Evolutionary conservation across 2,329 filamentous ascomycete genomes (phyloP).

Genomic region (Colletotrichum sp.): DNA sequence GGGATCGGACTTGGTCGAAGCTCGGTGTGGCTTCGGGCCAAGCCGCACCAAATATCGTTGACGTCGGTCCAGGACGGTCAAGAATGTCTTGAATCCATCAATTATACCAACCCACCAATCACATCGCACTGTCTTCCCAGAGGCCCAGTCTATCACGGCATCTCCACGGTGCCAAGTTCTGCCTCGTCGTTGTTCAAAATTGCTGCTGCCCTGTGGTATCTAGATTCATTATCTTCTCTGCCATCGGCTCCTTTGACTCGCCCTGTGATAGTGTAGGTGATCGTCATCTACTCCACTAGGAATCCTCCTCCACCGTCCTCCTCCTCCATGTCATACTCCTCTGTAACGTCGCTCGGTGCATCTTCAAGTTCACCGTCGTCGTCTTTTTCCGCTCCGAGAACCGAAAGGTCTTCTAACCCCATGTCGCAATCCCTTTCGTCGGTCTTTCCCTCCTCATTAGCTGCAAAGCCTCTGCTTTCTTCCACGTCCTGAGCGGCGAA

Average conservation of each 20-base stretch:
- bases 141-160: not conserved
- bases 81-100: not conserved
- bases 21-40: not conserved
- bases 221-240: not conserved
- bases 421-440: not conserved
- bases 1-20: not conserved
- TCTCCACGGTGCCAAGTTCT: not conserved
- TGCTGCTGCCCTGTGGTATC: not conserved
- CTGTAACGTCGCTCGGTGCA: slow-evolving; percentile 45
- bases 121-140: not conserved
- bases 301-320: slow-evolving; percentile 52
- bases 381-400: slow-evolving; percentile 23
- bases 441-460: not conserved
- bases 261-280: not conserved
- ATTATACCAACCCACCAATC: not conserved
- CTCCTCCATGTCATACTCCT: slow-evolving; percentile 48
- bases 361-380: slow-evolving; percentile 36
- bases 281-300: slow-evolving; percentile 37
- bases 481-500: not conserved
- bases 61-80: not conserved
- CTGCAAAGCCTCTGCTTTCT: not conserved
- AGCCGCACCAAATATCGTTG: not conserved
- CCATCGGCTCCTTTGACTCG: not conserved
- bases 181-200: not conserved
- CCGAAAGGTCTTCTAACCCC: not conserved